A percentile compares a stretch with the other conserved stretches of the same genome.
Evolutionary conservation across 2,329 filamentous ascomycete species (phyloP).

Genomic region (Phoma sp.): DNA sequence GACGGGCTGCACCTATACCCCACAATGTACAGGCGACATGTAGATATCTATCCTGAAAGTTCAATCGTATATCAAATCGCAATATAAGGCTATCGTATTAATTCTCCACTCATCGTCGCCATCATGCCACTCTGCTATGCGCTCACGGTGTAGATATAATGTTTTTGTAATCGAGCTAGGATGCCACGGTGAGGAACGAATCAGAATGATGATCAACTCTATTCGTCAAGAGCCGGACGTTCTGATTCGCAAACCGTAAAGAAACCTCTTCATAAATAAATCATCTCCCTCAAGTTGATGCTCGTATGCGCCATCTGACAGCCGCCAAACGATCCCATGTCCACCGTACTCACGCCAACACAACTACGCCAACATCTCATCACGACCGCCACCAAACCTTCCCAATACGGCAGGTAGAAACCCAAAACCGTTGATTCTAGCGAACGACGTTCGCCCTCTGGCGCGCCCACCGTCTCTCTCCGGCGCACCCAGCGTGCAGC

Average conservation of each 20-base stretch:
- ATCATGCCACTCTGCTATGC: too few relatives aligned
- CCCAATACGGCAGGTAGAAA: conserved; percentile 3
- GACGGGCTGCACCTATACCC: background rate
- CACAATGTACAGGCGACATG: background rate
- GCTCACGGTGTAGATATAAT: too few relatives aligned
- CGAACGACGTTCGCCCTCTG: conserved; percentile 17
- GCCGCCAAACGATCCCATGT: conserved; percentile 1
- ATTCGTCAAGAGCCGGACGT: background rate
- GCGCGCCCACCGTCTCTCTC: conserved; percentile 5
- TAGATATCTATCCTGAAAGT: too few relatives aligned
- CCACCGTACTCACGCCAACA: background rate
- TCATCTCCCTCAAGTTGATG: background rate
- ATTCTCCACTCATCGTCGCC: too few relatives aligned
- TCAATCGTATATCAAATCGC: too few relatives aligned
- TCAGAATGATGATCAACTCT: too few relatives aligned
- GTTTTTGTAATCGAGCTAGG: too few relatives aligned
- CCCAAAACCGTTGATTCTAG: conserved; percentile 13
- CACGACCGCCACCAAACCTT: conserved; percentile 3
- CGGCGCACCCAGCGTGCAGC: conserved; percentile 1
- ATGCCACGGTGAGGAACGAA: too few relatives aligned
- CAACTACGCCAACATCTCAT: background rate
- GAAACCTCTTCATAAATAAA: background rate
- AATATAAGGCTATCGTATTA: too few relatives aligned
- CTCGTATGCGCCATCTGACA: background rate
- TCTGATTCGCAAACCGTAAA: background rate